phyloP scores from a whole-genome alignment of 2,329 filamentous ascomycete species.

The Alternaria sp. region DNA sequence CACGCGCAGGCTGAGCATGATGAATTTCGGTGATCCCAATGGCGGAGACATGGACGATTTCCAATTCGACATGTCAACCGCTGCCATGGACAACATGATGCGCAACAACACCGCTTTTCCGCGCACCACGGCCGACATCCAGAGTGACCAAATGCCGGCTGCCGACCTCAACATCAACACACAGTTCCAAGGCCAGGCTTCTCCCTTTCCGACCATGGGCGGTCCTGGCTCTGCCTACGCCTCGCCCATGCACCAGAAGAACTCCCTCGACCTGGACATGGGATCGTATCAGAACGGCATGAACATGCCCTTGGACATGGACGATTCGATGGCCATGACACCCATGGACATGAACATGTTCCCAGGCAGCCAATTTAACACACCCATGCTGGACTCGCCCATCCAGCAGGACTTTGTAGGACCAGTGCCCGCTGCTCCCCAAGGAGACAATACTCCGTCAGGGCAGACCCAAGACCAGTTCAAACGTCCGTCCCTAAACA shows the following conservation, averaged over 20 bases:
- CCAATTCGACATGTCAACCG: slow-evolving; percentile 46
- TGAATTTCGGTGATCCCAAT: slow-evolving; percentile 57
- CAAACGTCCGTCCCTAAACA: slow-evolving; percentile 31
- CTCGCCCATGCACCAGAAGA: slow-evolving; percentile 50
- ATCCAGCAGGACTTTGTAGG: slow-evolving; percentile 44
- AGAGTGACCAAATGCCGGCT: slow-evolving; percentile 30
- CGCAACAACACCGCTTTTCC: slow-evolving; percentile 36
- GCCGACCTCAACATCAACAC: slow-evolving; percentile 51
- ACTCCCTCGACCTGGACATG: slow-evolving; percentile 52
- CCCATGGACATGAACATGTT: slow-evolving; percentile 50
- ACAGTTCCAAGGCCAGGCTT: slow-evolving; percentile 44
- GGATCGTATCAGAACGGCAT: slow-evolving; percentile 51
- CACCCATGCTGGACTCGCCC: slow-evolving; percentile 51
- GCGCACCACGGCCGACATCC: slow-evolving; percentile 26
- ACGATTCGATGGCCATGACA: slow-evolving; percentile 46
- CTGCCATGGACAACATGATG: slow-evolving; percentile 46
- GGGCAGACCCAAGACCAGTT: slow-evolving; percentile 40
- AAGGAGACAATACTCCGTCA: slow-evolving; percentile 29
- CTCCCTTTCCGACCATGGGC: slow-evolving; percentile 47
- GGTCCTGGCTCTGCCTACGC: slow-evolving; percentile 50
- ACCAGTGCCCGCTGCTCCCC: slow-evolving; percentile 39
- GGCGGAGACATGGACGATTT: slow-evolving; percentile 44
- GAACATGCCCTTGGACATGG: slow-evolving; percentile 54
- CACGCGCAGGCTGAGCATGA: slow-evolving; percentile 64
- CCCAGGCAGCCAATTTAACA: slow-evolving; percentile 46